Base-by-base conservation (phyloP, 805 yeast species). In the Saturnispora dispora region DNA sequence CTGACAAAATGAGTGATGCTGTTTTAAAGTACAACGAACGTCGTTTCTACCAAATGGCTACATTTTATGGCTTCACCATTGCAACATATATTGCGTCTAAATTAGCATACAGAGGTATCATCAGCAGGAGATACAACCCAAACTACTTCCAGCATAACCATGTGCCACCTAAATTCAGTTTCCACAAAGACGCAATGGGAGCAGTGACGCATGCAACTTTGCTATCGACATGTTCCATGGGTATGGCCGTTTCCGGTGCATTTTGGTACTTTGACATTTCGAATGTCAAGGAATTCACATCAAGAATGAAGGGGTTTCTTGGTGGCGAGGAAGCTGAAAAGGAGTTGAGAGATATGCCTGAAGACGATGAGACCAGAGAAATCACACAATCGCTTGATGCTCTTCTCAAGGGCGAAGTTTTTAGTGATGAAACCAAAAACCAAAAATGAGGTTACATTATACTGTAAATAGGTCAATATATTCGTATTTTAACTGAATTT, bases 191-290 rank as follows among this genome's bases (percentile, higher is more conserved):
- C 64, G 96, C 96, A 2, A 78, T 88, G 33, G 80, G 82, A 40
- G 96, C 96, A 0, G 88, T 90, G 3, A 79, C 83, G 0, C 83
- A 86, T 40, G 95, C 96, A 2, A 79, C 96, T 0, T 67, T 85
- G 45, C 69, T 90, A 17, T 86, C 96, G 2, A 75, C 82, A 0
- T 76, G 88, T 1, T 78, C 88, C 0, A 76, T 84, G 58, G 77
- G 87, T 1, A 86, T 87, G 88, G 67, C 79, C 4, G 71, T 82
- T 2, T 77, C 86, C 39, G 95, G 95, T 2, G 72, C 81, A 2
- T 82, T 88, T 60, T 89, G 96, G 96, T 72, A 81, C 40, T 73
- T 76, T 67, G 95, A 88, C 61, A 83, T 88, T 10, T 77, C 86
- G 7, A 73, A 71, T 28, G 71, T 83, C 45, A 71, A 74, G 51